These are phyloP conservation scores for Marchantia paleacea DNA, from an alignment of 225 moss, liverwort and hornwort species.

Conservation along the genomic window DNA sequence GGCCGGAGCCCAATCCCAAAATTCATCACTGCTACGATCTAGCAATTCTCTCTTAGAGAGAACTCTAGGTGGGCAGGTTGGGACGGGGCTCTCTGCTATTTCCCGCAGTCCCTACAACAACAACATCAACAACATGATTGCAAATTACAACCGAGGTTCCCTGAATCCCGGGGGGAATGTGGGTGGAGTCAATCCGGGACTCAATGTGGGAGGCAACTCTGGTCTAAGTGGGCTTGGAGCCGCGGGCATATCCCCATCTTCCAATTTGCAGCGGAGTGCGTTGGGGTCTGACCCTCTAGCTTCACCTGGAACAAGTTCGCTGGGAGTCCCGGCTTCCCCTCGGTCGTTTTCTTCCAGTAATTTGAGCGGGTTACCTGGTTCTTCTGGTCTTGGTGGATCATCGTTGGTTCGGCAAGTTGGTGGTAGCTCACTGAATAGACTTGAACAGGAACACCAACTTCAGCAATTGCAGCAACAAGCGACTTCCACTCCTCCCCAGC, in stretches of 20 bases:
- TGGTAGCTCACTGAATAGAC: conserved; percentile 34
- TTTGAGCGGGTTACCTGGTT: conserved; percentile 41
- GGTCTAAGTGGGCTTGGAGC: conserved; percentile 31
- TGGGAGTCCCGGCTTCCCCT: conserved; percentile 46
- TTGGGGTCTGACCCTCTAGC: conserved; percentile 39
- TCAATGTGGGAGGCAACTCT: conserved; percentile 37
- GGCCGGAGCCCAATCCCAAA: conserved; percentile 42
- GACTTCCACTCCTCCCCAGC: conserved; percentile 35
- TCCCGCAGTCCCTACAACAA: conserved; percentile 36
- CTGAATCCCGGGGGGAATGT: conserved; percentile 29
- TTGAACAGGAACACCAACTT: conserved; percentile 48
- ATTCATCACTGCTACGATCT: conserved; percentile 45
- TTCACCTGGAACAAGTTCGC: conserved; percentile 41
- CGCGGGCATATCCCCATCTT: conserved; percentile 23
- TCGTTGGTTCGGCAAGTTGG: conserved; percentile 41
- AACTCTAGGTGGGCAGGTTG: conserved; percentile 36
- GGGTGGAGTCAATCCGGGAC: conserved; percentile 22
- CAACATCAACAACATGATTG: conserved; percentile 42
- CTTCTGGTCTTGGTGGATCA: conserved; percentile 33
- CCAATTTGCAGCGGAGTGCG: conserved; percentile 38
- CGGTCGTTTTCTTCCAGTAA: conserved; percentile 46
- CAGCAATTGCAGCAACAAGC: conserved; percentile 41
- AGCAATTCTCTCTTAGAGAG: conserved; percentile 31
- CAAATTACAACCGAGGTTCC: conserved; percentile 34
- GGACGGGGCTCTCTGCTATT: conserved; percentile 32